These are phyloP conservation scores for Fraxinus dipetala DNA, from an alignment of 305 asterid genomes.

Conservation along the genomic window DNA sequence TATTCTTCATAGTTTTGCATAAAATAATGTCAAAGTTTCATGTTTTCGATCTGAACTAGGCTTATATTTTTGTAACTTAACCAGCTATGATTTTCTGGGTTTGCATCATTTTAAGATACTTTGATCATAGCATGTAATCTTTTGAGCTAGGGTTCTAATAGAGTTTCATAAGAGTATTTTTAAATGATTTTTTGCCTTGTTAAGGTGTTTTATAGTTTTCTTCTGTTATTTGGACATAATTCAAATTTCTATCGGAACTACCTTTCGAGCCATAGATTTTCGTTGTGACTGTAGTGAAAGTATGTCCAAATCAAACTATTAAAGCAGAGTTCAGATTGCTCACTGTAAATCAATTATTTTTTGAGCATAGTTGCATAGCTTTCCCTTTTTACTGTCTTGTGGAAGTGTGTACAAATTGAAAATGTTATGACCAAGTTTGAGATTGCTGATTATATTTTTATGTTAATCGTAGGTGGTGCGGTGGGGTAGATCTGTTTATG, in stretches of 20 bases:
- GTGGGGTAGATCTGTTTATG: slow-evolving; percentile 16
- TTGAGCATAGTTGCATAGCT: not conserved
- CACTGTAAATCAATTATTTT: not conserved
- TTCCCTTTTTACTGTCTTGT: not conserved
- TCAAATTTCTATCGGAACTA: not conserved
- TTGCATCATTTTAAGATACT: not conserved
- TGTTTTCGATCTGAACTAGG: not conserved
- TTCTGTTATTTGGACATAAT: not conserved
- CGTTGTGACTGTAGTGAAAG: not conserved
- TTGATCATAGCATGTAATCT: not conserved
- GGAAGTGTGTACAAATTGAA: not conserved
- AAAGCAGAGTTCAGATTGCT: not conserved
- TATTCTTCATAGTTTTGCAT: not conserved
- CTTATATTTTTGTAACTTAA: not conserved
- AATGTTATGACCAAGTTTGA: not conserved
- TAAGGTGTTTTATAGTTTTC: not conserved
- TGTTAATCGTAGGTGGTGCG: slow-evolving; percentile 12
- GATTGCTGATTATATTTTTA: not conserved
- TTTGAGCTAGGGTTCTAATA: not conserved
- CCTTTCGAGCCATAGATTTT: not conserved
- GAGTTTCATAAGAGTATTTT: not conserved
- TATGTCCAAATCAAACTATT: not conserved
- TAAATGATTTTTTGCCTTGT: not conserved
- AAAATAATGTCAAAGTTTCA: not conserved
- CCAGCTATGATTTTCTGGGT: not conserved